These are phyloP conservation scores for Casaregolazyma lundiana DNA, from an alignment of 1,139 yeast genomes.

Conservation along the genomic window DNA sequence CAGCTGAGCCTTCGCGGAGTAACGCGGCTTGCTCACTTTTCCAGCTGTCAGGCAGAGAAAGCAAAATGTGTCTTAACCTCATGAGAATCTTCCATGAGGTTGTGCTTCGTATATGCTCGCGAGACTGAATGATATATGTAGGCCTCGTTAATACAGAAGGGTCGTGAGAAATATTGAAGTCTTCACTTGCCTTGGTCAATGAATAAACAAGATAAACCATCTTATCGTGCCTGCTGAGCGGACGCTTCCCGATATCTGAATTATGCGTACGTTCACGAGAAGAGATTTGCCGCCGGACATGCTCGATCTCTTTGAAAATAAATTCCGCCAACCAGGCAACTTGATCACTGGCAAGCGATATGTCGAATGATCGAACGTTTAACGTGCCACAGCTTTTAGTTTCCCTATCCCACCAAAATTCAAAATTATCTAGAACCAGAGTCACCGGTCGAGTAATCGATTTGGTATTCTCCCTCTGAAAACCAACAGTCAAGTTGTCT, in stretches of 20 bases:
- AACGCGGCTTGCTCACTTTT: conserved; percentile 22
- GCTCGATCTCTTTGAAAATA: conserved; percentile 20
- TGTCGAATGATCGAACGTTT: conserved; percentile 27
- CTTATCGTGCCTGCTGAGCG: conserved; percentile 12
- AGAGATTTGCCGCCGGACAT: conserved; percentile 11
- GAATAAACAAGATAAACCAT: conserved; percentile 43
- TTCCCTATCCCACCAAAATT: conserved; percentile 29
- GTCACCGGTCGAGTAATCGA: conserved; percentile 21
- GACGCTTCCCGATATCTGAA: neutral
- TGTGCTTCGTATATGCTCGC: conserved; percentile 69
- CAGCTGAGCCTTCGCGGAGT: conserved; percentile 28
- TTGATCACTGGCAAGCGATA: conserved; percentile 24
- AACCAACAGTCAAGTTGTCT: conserved; percentile 21
- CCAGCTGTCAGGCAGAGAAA: conserved; percentile 58
- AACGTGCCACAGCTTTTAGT: conserved; percentile 25
- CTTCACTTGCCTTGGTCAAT: conserved; percentile 59
- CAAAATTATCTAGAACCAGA: conserved; percentile 26
- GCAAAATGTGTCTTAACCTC: conserved; percentile 67
- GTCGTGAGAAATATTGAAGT: conserved; percentile 64
- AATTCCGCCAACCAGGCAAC: conserved; percentile 26
- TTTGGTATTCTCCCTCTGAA: conserved; percentile 19
- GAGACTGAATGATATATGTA: conserved; percentile 69
- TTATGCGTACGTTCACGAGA: neutral
- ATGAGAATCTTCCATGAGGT: conserved; percentile 87
- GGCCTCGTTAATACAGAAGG: conserved; percentile 90